Conservation (phyloP, 2,329 filamentous ascomycete genomes). For the Ramichloridium luteum region DNA sequence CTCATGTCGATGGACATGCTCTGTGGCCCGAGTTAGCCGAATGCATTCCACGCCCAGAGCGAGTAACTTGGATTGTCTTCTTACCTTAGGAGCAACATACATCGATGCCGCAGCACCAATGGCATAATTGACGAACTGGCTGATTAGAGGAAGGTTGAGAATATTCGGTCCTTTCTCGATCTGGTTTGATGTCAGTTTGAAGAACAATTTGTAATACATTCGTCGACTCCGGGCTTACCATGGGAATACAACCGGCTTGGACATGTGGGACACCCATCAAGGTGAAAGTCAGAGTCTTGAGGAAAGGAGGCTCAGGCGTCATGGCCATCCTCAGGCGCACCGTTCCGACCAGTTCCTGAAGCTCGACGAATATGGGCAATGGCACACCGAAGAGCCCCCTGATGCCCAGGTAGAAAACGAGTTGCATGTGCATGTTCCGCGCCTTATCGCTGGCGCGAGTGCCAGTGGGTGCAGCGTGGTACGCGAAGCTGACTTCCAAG, state of each 20-base stretch:
- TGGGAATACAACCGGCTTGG: slow-evolving; percentile 76
- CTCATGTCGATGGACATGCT: slow-evolving; percentile 76
- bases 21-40: no score
- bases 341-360: slow-evolving; percentile 83
- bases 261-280: slow-evolving; percentile 90
- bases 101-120: slow-evolving; percentile 77
- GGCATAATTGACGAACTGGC: slow-evolving; percentile 93
- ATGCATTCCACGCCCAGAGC: no score
- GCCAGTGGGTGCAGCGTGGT: slow-evolving; percentile 69
- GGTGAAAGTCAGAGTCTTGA: slow-evolving; percentile 85
- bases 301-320: slow-evolving; percentile 79
- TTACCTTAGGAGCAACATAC: slow-evolving; percentile 85
- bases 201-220: no score
- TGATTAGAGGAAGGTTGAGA: slow-evolving; percentile 81
- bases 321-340: slow-evolving; percentile 72
- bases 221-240: slow-evolving; percentile 39
- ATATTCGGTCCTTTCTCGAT: slow-evolving; percentile 83
- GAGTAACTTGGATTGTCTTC: slow-evolving; percentile 3
- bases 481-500: slow-evolving; percentile 78
- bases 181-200: no score
- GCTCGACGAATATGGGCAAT: slow-evolving; percentile 75
- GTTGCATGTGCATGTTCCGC: slow-evolving; percentile 91
- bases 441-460: slow-evolving; percentile 61
- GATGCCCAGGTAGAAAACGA: slow-evolving; percentile 86
- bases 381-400: slow-evolving; percentile 83